Percentiles rank a stretch among this genome's conserved stretches.
Conservation (phyloP, 139 green algal genomes). For the Coccomyxa sp. region DNA sequence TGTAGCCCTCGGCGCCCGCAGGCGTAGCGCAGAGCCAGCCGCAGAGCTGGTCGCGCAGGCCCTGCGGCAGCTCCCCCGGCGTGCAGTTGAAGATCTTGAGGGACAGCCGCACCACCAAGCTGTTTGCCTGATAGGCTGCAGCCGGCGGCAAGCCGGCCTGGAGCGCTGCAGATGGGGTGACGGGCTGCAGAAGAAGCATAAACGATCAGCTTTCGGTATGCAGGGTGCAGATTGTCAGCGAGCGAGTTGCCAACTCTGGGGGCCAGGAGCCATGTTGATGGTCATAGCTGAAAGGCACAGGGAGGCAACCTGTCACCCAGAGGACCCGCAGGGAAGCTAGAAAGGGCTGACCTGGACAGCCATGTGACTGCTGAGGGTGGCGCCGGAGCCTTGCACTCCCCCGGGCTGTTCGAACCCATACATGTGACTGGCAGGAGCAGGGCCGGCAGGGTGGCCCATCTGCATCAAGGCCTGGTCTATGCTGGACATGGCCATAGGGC, state of each 20-base stretch:
- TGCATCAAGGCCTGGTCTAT: not conserved
- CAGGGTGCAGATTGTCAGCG: too few relatives aligned
- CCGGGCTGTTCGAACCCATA: not conserved
- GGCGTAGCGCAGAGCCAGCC: slow-evolving; percentile 28
- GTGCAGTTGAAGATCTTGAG: slow-evolving; percentile 81
- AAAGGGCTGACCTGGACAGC: too few relatives aligned
- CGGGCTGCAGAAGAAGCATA: too few relatives aligned
- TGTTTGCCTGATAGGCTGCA: slow-evolving; percentile 6
- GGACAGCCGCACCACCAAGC: slow-evolving; percentile 28
- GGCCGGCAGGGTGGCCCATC: not conserved
- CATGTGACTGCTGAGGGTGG: too few relatives aligned
- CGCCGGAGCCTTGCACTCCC: not conserved
- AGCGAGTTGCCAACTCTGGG: too few relatives aligned
- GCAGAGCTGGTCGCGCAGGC: slow-evolving; percentile 42
- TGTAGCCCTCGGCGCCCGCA: slow-evolving; percentile 52
- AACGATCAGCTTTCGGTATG: too few relatives aligned
- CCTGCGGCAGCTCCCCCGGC: slow-evolving; percentile 58
- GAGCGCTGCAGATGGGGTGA: too few relatives aligned
- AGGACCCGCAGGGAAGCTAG: too few relatives aligned
- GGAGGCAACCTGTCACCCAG: too few relatives aligned
- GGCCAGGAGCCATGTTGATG: too few relatives aligned
- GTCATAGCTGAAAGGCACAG: too few relatives aligned
- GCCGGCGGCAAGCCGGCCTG: not conserved
- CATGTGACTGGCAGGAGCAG: too few relatives aligned
- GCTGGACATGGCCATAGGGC: not conserved